phyloP scores from a whole-genome alignment of 202 grass and related monocot genomes.

The Carex sylvatica region DNA sequence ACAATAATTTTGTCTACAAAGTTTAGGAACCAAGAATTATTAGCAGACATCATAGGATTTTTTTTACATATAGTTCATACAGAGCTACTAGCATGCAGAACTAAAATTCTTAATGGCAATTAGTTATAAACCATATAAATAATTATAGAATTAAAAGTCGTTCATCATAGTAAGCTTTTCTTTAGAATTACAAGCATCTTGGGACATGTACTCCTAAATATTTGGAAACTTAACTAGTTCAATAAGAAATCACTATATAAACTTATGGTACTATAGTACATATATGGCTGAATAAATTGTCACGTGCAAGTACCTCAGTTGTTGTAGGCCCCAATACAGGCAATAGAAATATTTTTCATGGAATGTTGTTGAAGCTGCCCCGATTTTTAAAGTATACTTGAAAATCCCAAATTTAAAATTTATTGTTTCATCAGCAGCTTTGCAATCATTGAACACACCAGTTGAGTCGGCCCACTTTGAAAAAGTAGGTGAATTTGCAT shows the following conservation, averaged over 20 bases:
- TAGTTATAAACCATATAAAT: not conserved
- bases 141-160: not conserved
- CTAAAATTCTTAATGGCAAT: not conserved
- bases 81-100: not conserved
- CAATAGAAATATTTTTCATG: constrained; percentile 84
- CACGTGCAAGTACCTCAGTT: constrained; percentile 58
- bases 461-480: constrained; percentile 25
- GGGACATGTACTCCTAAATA: not conserved
- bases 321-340: constrained; percentile 93
- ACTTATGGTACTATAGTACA: not conserved
- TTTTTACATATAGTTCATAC: not conserved
- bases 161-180: not conserved
- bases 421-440: not conserved
- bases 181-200: not conserved
- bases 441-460: constrained; percentile 30
- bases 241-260: not conserved
- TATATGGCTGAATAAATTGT: not conserved
- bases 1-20: constrained; percentile 18
- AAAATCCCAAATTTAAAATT: constrained; percentile 62
- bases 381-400: not conserved
- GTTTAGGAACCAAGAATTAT: not conserved
- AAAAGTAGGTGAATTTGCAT: not conserved
- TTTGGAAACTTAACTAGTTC: not conserved
- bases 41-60: not conserved
- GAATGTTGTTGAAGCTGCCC: constrained; percentile 54